Evolutionary conservation across 257 asterid genomes (phyloP).

Genomic region (Dorcoceras hygrometricum): DNA sequence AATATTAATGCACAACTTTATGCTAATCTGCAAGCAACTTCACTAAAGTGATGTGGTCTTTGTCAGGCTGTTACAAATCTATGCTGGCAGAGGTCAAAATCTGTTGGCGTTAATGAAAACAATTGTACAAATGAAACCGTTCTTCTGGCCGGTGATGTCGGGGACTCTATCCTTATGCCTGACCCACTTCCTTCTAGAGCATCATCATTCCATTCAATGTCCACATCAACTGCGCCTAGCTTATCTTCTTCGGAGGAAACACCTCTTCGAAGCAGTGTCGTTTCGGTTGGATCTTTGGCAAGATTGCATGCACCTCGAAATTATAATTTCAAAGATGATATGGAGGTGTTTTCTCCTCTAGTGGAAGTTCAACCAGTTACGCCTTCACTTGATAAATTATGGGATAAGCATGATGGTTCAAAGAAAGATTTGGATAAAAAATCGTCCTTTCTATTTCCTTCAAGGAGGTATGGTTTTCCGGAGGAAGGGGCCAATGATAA

Average conservation of each 20-base stretch:
- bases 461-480: conserved; percentile 67
- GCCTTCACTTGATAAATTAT: conserved; percentile 75
- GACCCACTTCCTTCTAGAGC: conserved; percentile 91
- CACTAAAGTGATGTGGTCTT: conserved; percentile 29
- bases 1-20: neutral
- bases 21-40: conserved; percentile 16
- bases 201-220: conserved; percentile 52
- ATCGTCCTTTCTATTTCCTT: conserved; percentile 53
- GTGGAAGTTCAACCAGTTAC: conserved; percentile 92
- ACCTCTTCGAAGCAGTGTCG: conserved; percentile 61
- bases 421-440: conserved; percentile 66
- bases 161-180: conserved; percentile 93
- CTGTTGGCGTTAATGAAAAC: conserved; percentile 58
- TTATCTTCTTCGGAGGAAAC: conserved; percentile 59
- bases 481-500: conserved; percentile 60
- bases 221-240: conserved; percentile 45
- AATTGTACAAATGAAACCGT: conserved; percentile 67
- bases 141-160: conserved; percentile 80
- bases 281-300: conserved; percentile 60
- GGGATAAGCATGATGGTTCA: conserved; percentile 57
- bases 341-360: conserved; percentile 98
- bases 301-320: conserved; percentile 78
- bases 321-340: conserved; percentile 90
- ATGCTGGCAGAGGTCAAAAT: conserved; percentile 96
- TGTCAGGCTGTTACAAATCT: conserved; percentile 83